Evolutionary conservation across 2,329 filamentous ascomycete genomes (phyloP).

Genomic region (Raffaelea arxii): DNA sequence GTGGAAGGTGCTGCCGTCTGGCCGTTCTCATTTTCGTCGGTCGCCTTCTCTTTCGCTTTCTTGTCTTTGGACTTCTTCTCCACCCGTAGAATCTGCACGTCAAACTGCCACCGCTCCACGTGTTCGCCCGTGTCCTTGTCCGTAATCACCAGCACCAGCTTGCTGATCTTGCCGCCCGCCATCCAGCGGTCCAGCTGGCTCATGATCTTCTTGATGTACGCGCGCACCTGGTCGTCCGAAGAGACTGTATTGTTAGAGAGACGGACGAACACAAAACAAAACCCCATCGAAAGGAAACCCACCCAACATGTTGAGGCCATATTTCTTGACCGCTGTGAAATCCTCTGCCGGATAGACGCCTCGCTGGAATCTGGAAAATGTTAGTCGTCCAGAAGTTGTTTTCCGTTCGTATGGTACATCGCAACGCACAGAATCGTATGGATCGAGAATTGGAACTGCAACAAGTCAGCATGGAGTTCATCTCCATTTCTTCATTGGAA

Average conservation of each 20-base stretch:
- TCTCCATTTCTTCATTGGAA: slow-evolving; percentile 18
- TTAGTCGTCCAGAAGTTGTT: neutral
- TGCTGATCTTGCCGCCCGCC: slow-evolving; percentile 92
- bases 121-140: slow-evolving; percentile 95
- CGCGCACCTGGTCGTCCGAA: slow-evolving; percentile 94
- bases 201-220: slow-evolving; percentile 99
- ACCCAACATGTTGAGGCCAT: slow-evolving; percentile 96
- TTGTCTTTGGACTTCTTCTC: slow-evolving; percentile 31
- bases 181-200: slow-evolving; percentile 96
- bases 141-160: slow-evolving; percentile 92
- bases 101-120: slow-evolving; percentile 96
- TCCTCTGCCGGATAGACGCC: slow-evolving; percentile 87
- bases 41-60: slow-evolving; percentile 12
- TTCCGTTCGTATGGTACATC: too few species aligned
- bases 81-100: slow-evolving; percentile 37
- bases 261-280: too few species aligned
- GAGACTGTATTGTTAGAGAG: slow-evolving; percentile 60
- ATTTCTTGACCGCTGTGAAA: slow-evolving; percentile 97
- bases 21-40: slow-evolving; percentile 22
- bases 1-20: slow-evolving; percentile 15
- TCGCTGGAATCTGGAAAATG: slow-evolving; percentile 62
- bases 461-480: neutral
- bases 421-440: slow-evolving; percentile 76
- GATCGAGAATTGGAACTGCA: slow-evolving; percentile 90
- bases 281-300: neutral